Evolutionary conservation across 2,329 filamentous ascomycete genomes (phyloP).

Genomic region (Zymoseptoria crescenta): DNA sequence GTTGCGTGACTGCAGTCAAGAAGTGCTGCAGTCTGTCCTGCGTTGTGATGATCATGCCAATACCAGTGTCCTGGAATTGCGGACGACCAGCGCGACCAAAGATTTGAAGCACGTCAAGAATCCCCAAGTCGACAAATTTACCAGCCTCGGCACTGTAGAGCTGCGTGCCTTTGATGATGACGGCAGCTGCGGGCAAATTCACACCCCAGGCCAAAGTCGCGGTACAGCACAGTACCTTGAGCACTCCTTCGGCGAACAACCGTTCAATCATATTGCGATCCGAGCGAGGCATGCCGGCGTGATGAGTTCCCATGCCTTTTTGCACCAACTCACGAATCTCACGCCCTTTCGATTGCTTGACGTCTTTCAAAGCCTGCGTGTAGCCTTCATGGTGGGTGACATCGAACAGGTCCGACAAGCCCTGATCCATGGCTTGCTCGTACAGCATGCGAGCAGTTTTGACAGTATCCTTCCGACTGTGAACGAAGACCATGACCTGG

Average conservation of each 20-base stretch:
- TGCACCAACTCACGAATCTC: conserved; percentile 83
- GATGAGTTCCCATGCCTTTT: conserved; percentile 90
- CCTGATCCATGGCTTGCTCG: conserved; percentile 76
- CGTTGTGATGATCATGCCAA: conserved; percentile 95
- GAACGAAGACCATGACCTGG: conserved; percentile 98
- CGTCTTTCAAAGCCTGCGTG: conserved; percentile 69
- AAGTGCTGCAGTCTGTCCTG: conserved; percentile 92
- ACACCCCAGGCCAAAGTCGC: conserved; percentile 98
- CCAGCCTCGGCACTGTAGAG: conserved; percentile 94
- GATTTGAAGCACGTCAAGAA: conserved; percentile 93
- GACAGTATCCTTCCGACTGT: conserved; percentile 90
- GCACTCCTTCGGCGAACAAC: conserved; percentile 81
- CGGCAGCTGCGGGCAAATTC: conserved; percentile 91
- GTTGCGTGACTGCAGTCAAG: conserved; percentile 83
- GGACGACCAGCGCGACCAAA: conserved; percentile 97
- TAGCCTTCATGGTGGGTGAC: conserved; percentile 71
- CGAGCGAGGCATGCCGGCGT: conserved; percentile 90
- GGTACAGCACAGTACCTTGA: conserved; percentile 96
- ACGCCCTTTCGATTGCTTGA: conserved; percentile 75
- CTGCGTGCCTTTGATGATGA: conserved; percentile 96
- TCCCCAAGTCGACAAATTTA: conserved; percentile 92
- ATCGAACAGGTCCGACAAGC: conserved; percentile 74
- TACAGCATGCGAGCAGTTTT: conserved; percentile 77
- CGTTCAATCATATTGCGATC: conserved; percentile 95
- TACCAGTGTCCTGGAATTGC: conserved; percentile 94